Conservation (phyloP, 176 grass and related monocot species). For the Puccinellia tenuiflora region DNA sequence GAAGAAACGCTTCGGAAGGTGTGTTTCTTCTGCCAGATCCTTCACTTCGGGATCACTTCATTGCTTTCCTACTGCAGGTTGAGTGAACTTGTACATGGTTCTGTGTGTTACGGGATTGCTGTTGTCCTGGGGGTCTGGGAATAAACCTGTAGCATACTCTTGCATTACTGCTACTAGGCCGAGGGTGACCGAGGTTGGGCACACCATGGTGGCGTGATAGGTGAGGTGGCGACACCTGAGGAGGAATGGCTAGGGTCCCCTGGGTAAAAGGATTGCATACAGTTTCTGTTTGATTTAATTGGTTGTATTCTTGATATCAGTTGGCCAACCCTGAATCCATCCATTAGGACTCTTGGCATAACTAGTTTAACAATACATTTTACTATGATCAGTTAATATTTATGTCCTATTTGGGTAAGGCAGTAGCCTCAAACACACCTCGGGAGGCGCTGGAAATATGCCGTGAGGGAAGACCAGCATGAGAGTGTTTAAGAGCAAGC, state of each 20-base stretch:
- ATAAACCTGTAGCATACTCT: not conserved
- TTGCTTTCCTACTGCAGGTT: not conserved
- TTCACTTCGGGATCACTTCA: not conserved
- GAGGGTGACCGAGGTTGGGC: not conserved
- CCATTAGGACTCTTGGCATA: not conserved
- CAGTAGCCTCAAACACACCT: not conserved
- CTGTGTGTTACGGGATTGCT: not conserved
- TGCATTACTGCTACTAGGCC: not conserved
- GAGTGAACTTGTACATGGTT: not conserved
- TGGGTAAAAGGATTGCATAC: not conserved
- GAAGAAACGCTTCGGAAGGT: slow-evolving; percentile 80
- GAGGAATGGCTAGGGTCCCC: not conserved
- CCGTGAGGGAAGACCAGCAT: not conserved
- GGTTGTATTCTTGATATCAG: not conserved
- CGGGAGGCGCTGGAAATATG: not conserved
- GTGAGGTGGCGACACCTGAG: not conserved
- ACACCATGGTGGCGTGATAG: not conserved
- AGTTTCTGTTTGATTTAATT: not conserved
- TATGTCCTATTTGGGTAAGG: not conserved
- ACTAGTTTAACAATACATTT: not conserved
- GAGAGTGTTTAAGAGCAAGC: not conserved
- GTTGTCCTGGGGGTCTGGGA: not conserved
- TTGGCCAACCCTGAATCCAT: not conserved
- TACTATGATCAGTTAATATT: not conserved
- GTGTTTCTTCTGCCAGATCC: not conserved